Evolutionary conservation across 2,329 filamentous ascomycete species (phyloP).

Genomic region (Tolypocladium sp.): DNA sequence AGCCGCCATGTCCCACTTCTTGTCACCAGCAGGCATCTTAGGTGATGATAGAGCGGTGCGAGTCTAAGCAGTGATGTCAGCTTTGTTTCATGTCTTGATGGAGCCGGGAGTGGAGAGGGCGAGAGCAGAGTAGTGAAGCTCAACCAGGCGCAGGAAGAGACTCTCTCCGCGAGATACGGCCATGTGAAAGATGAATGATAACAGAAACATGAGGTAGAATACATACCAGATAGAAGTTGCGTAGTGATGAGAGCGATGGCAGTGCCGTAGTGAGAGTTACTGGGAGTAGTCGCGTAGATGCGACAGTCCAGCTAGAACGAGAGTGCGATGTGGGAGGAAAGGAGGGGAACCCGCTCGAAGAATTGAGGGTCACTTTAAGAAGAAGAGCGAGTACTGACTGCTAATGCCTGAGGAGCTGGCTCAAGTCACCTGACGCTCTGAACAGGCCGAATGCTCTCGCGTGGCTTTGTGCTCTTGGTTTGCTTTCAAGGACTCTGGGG

Average conservation of each 20-base stretch:
- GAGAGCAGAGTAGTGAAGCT: background rate
- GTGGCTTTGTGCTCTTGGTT: background rate
- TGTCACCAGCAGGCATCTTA: slow-evolving; percentile 17
- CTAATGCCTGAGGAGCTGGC: background rate
- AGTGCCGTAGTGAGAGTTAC: too few relatives aligned
- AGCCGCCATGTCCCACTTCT: slow-evolving; percentile 26
- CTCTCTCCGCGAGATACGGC: too few relatives aligned
- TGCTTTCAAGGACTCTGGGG: too few relatives aligned
- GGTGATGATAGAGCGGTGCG: background rate
- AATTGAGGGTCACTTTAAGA: background rate
- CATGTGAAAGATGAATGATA: background rate
- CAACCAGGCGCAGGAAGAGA: background rate
- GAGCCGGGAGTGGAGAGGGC: background rate
- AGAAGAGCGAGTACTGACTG: background rate
- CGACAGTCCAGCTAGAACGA: background rate
- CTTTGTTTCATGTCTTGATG: background rate
- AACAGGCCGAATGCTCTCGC: background rate
- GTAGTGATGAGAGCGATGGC: background rate
- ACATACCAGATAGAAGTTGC: background rate
- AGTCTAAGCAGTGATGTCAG: too few relatives aligned
- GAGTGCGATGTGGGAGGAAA: background rate
- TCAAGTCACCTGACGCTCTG: background rate
- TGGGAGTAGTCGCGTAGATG: background rate
- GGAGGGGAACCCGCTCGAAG: too few relatives aligned
- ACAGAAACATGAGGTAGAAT: too few relatives aligned